A percentile compares a stretch with the other conserved stretches of the same genome.
Conservation (phyloP, 306 rosid genomes). For the Begonia fuchsioides region DNA sequence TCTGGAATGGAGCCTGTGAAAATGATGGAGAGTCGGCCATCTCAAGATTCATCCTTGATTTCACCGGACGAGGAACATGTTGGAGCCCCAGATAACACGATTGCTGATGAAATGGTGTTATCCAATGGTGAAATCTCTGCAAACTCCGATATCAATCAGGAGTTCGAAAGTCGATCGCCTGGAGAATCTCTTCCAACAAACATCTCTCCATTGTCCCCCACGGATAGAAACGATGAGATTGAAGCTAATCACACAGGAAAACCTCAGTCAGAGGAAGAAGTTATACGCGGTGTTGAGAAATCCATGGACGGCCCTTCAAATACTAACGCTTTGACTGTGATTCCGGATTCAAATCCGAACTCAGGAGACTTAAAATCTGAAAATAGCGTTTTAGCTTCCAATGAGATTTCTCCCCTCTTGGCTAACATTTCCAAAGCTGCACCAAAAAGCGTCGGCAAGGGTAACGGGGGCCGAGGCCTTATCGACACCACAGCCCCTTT, state of each 20-base stretch:
- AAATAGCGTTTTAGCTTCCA: slow-evolving; percentile 3
- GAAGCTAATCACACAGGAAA: neutral
- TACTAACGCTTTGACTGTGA: slow-evolving; percentile 3
- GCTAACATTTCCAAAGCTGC: too few relatives aligned
- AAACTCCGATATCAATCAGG: neutral
- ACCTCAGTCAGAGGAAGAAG: neutral
- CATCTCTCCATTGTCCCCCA: neutral
- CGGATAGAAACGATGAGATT: neutral
- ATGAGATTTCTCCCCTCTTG: too few relatives aligned
- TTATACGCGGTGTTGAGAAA: neutral
- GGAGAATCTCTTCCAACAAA: neutral
- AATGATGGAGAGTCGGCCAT: too few relatives aligned
- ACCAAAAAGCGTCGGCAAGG: slow-evolving; percentile 19
- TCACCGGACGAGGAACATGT: too few relatives aligned
- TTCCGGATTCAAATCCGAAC: slow-evolving; percentile 16
- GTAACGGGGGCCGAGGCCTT: slow-evolving; percentile 31
- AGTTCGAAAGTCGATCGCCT: neutral
- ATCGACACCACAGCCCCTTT: slow-evolving; percentile 83
- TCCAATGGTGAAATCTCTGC: slow-evolving; percentile 8
- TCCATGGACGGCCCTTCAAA: neutral
- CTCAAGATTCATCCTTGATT: too few relatives aligned
- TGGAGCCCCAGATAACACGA: neutral
- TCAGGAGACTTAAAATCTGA: neutral
- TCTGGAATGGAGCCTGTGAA: too few relatives aligned
- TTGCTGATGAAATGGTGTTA: neutral